Base-by-base conservation (phyloP, 352 stramenopile species). In the Phytophthora sp. region DNA sequence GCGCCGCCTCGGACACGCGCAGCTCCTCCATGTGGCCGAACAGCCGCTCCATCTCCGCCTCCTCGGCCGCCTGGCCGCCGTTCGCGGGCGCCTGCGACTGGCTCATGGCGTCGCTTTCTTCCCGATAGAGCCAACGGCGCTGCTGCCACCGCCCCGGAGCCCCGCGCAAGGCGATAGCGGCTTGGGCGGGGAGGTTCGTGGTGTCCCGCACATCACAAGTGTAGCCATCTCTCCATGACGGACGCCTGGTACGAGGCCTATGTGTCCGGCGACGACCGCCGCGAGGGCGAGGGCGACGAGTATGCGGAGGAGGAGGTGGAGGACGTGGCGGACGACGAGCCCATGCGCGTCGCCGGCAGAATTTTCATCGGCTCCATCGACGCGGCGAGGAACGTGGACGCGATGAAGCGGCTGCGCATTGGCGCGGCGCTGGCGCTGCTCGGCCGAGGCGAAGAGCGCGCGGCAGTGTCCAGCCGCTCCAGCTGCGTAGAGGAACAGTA, bases 291-390 rank as follows among this genome's bases (percentile, higher is more conserved):
- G 46, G 54, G 21, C 41, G 34, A 71, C 5, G 75, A 69, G 13
- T 51, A 69, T 1, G 57, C 76, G 9, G 66, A 77, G 9, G 73
- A 89, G 2, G 79, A 86, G 17, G 54, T 76, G 27, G 83, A 91
- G 34, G 84, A 93, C 24, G 2, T 85, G 12, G 46, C 57, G 17
- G 84, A 93, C 45, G 75, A 93, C 42, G 48, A 69, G 41, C 80
- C 84, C 26, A 88, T 91, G 80, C 70, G 52, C 37, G 73, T 91
- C 28, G 43, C 30, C 7, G 55, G 50, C 0, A 60, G 76, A 1
- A 50, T 91, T 13, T 91, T 81, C 48, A 44, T 93, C 5, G 82
- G 84, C 8, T 89, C 84, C 2, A 84, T 93, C 24, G 84, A 93
- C 48, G 84, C 84, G 4, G 80, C 82, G 43, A 63, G 51, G 45